Base-by-base conservation (phyloP, 176 grass and related monocot genomes). In the Musa acuminata region DNA sequence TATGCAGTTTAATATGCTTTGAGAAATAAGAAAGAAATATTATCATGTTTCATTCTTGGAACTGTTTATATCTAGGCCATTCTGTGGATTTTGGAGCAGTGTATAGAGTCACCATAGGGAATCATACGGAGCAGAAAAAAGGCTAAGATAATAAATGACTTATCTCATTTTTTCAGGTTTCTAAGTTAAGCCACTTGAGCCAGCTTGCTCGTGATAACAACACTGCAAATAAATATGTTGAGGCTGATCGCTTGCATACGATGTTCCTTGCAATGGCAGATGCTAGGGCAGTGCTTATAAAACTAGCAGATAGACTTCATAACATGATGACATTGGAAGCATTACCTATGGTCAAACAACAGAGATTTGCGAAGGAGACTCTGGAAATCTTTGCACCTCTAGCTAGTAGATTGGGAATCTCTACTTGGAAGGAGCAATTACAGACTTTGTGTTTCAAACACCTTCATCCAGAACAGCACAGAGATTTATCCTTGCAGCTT, bases 291-390 rank as follows among this genome's bases (percentile, higher is more conserved):
- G 84, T 90, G 71, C 81, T 90, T 49, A 90, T 87, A 81, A 91
- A 91, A 74, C 77, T 91, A 48, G 89, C 89, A 73, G 89, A 91
- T 27, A 86, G 89, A 8, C 49, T 91, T 9, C 89, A 91, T 79
- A 88, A 91, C 64, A 91, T 91, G 89, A 25, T 68, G n/a, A 91
- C 89, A 50, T 79, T 91, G 70, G 83, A 85, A 55, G 85, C 82
- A 48, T 78, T 91, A 9, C 73, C 80, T 23, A 48, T 74, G 8
- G 52, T 51, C 35, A 91, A 91, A 72, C 89, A 88, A 51, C 77
- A 88, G 51, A 82, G 85, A 70, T 85, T 87, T 72, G 85, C 85
- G 14, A 85, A 81, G 35, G 89, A 91, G 59, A 91, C 89, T 7
- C 71, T 79, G 78, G 83, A 91, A 58, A 88, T 91, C 52, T 91